Conservation (phyloP, 306 rosid species). For the Castanospermum australe region DNA sequence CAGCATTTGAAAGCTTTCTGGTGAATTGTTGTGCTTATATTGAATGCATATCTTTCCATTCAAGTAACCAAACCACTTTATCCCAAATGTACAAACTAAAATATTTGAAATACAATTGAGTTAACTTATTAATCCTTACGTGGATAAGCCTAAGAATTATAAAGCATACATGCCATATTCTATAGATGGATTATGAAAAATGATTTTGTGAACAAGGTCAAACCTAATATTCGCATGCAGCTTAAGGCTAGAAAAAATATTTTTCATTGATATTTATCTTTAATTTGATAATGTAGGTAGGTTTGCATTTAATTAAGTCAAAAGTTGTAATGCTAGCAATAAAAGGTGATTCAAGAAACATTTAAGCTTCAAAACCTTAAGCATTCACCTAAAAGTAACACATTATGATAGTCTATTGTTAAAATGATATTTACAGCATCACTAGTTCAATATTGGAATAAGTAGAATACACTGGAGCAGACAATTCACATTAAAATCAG, state of each 20-base stretch:
- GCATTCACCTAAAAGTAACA: neutral
- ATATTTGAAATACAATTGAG: neutral
- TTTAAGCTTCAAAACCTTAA: neutral
- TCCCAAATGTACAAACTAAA: neutral
- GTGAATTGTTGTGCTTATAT: neutral
- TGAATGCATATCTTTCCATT: neutral
- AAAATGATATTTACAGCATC: neutral
- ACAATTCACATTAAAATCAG: neutral
- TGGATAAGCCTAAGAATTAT: neutral
- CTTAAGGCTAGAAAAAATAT: neutral
- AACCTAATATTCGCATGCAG: neutral
- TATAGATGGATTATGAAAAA: neutral
- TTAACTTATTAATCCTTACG: neutral
- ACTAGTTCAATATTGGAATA: neutral
- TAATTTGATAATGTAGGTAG: neutral
- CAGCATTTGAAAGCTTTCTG: constrained; percentile 13
- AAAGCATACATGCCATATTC: neutral
- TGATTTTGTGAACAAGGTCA: neutral
- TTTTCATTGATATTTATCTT: neutral
- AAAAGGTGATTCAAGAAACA: neutral
- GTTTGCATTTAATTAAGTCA: neutral
- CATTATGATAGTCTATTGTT: neutral
- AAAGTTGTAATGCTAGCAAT: neutral
- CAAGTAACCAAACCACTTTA: constrained; percentile 1
- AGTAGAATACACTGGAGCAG: neutral